Evolutionary conservation across 441 rosid species (phyloP), one percentile per base, ranked within the genome.

Genomic region (Syzygium malaccense): DNA sequence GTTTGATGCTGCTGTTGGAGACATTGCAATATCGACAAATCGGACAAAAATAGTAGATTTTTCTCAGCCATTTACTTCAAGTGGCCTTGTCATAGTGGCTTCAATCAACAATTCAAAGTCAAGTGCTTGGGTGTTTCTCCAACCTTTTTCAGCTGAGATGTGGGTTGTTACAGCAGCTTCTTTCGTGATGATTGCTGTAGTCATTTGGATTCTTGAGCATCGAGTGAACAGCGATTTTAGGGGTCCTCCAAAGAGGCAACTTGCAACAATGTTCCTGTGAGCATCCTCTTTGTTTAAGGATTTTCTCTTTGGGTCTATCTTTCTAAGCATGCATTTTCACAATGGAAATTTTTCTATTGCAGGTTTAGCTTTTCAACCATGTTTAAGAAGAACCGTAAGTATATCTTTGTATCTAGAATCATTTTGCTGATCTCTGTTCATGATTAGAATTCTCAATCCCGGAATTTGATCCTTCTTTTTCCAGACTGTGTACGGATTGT

Each of bases 281-380:
- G 96, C 28, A 41, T 85, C 45, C 87, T 19, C 88, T 87, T 45
- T 83, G 17, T 30, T 88, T 53, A 54, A 49, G 68, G 26, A 62
- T 28, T 48, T 60, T 30, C 20, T 14, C 85, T 53, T 85, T 25
- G 56, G 60, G 28, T 60, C 41, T 75, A 41, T 48, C 26, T 75
- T 75, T 41, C 79, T 45, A 45, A 71, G 26, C 78, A 55, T 80
- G 41, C n/a, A 75, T 75, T 37, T 56, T 75, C 83, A 75, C 53
- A 26, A 86, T 88, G 64, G 49, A 87, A 85, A 33, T 58, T 68
- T 90, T 33, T 68, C 41, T 88, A 48, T 92, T 87, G 91, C 96
- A 96, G 99, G 95, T 96, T 96, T 91, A 96, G 99, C 92, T 95
- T 96, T 93, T 94, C 98, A 54, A 96, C 99, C 18, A 89, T 96